These are phyloP conservation scores for Diaporthe sp. DNA, from an alignment of 2,329 filamentous ascomycete genomes.

Conservation along the genomic window DNA sequence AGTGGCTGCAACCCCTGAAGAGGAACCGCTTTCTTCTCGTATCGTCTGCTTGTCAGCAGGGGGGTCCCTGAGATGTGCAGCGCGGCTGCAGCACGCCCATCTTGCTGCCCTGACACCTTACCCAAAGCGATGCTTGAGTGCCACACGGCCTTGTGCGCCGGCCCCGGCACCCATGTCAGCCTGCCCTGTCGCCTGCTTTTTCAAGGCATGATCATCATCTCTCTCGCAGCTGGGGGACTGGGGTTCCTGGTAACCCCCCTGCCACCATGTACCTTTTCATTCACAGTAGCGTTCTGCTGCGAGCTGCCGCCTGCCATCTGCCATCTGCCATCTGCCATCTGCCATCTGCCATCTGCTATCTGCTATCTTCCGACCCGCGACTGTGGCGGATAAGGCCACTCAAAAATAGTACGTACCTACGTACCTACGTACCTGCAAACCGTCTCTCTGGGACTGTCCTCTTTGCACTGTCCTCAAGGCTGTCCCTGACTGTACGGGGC, in stretches of 20 bases:
- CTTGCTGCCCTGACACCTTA: constrained; percentile 33
- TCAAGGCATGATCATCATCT: constrained; percentile 26
- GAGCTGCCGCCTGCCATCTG: constrained; percentile 17
- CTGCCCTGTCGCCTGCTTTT: constrained; percentile 17
- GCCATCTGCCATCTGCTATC: no score
- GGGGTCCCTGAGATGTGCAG: constrained; percentile 12
- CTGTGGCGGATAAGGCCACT: not conserved
- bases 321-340: constrained; percentile 20
- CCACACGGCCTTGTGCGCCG: not conserved
- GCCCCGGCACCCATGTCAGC: not conserved
- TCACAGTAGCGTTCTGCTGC: not conserved
- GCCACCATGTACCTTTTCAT: no score
- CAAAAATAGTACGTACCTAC: not conserved
- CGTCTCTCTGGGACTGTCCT: not conserved
- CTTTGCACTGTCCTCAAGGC: not conserved
- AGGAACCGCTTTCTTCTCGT: constrained; percentile 27
- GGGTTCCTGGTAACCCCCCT: not conserved
- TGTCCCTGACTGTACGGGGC: constrained; percentile 15
- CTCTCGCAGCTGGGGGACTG: not conserved
- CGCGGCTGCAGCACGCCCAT: not conserved
- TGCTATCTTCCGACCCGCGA: constrained; percentile 18
- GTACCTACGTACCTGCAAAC: not conserved
- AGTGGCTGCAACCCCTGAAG: constrained; percentile 27
- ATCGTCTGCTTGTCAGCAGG: constrained; percentile 17
- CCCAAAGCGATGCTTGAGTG: constrained; percentile 20